phyloP scores from a whole-genome alignment of 2,329 filamentous ascomycete species.

The Arachnomyces sp. region DNA sequence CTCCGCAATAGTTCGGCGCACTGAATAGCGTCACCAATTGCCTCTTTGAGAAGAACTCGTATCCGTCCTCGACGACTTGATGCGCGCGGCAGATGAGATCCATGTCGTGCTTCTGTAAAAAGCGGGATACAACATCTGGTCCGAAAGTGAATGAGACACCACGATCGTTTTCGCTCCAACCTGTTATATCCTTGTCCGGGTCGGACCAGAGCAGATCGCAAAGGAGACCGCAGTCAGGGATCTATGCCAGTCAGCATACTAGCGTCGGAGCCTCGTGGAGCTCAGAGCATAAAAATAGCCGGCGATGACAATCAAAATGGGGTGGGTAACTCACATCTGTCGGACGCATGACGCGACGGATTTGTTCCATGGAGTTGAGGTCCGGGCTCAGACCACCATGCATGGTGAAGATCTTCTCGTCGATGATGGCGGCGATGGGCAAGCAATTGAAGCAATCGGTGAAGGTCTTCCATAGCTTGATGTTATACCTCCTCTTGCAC shows the following conservation, averaged over 20 bases:
- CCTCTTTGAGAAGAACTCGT: slow-evolving; percentile 99
- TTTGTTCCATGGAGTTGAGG: slow-evolving; percentile 99
- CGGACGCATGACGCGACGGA: slow-evolving; percentile 95
- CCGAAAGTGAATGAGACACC: slow-evolving; percentile 98
- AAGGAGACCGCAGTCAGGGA: slow-evolving; percentile 92
- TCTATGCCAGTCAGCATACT: slow-evolving; percentile 53
- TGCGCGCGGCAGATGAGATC: slow-evolving; percentile 97
- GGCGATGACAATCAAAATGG: slow-evolving; percentile 3
- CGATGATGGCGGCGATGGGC: slow-evolving; percentile 96
- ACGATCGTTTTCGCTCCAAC: slow-evolving; percentile 98
- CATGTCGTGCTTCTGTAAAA: slow-evolving; percentile 99
- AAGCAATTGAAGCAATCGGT: slow-evolving; percentile 99
- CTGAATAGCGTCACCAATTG: slow-evolving; percentile 97
- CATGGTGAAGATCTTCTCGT: slow-evolving; percentile 99
- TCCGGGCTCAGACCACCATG: slow-evolving; percentile 95
- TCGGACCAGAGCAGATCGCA: slow-evolving; percentile 98
- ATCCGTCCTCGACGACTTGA: slow-evolving; percentile 97
- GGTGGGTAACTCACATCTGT: slow-evolving; percentile 71
- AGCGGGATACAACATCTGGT: slow-evolving; percentile 91
- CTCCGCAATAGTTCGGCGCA: slow-evolving; percentile 97
- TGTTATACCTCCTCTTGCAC: slow-evolving; percentile 98
- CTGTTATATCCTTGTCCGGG: slow-evolving; percentile 97
- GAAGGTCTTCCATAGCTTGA: slow-evolving; percentile 99
- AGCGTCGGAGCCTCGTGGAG: slow-evolving; percentile 26
- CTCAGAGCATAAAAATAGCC: slow-evolving; percentile 14